phyloP scores from a whole-genome alignment of 257 asterid genomes.

The Eucommia ulmoides region DNA sequence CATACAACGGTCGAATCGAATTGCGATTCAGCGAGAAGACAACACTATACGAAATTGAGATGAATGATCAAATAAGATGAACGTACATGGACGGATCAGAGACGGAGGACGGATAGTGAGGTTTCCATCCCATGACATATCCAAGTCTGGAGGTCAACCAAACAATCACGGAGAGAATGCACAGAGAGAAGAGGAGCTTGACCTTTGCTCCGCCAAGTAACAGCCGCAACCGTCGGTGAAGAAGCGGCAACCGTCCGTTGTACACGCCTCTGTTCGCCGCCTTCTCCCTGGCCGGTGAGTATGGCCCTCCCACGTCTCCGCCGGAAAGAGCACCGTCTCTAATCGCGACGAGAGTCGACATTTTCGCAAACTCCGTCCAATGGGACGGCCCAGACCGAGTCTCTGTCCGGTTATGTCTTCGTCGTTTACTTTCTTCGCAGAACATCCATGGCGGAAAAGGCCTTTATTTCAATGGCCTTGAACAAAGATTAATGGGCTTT shows the following conservation, averaged over 20 bases:
- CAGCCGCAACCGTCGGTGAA: conserved; percentile 35
- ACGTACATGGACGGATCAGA: conserved; percentile 32
- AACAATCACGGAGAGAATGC: conserved; percentile 14
- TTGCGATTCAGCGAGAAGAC: no score
- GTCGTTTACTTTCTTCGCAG: no score
- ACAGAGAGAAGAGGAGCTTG: conserved; percentile 26
- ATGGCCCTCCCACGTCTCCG: conserved; percentile 38
- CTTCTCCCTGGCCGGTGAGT: conserved; percentile 53
- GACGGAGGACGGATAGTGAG: conserved; percentile 27
- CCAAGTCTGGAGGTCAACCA: conserved; percentile 30
- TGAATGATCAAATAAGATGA: not conserved
- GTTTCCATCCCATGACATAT: conserved; percentile 46
- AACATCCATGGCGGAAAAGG: no score
- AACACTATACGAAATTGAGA: no score
- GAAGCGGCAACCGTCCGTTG: conserved; percentile 37
- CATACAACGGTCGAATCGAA: no score
- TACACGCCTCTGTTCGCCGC: conserved; percentile 40
- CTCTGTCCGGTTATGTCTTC: no score
- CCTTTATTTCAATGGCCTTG: no score
- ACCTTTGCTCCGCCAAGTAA: conserved; percentile 29
- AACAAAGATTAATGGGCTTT: no score
- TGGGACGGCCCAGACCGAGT: no score
- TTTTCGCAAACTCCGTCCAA: no score
- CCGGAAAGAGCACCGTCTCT: no score
- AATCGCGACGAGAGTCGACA: no score